Evolutionary conservation across 805 yeast species (phyloP), one percentile per base, ranked within the genome.

Genomic region (Yarrowia hollandica): DNA sequence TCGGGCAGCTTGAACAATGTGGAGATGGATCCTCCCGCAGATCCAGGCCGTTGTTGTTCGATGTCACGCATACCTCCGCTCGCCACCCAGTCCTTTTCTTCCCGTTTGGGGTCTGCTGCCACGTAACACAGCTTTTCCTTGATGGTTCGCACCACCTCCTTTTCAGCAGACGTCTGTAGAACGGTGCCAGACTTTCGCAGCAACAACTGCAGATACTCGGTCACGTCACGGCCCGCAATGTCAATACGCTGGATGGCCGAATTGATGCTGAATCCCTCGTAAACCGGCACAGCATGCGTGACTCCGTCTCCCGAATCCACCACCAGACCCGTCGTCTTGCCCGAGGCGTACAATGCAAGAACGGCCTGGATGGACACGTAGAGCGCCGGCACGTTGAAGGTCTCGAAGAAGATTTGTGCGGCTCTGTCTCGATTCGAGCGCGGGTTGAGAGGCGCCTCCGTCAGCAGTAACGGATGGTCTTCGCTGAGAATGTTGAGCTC

Each of bases 231-330:
- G 0, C 98, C 98, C 0, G 94, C 97, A 22, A 90, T 69, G 68
- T 90, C 94, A 62, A 86, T 76, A 59, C 97, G 72, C 69, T 81
- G 80, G 21, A 88, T 82, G 2, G 91, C 83, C 1, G 84, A 77
- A 0, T 91, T 84, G 14, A 91, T 69, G 11, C 91, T 78, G 70
- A 89, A 91, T 5, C 98, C 98, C 62, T 90, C 90, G 71, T 82
- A 92, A 0, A 92, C 89, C 0, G 97, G 97, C 1, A 90, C 96
- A 8, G 87, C 78, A 67, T 88, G 91, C 35, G 88, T 81, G 22
- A 90, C 96, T 4, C 97, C 97, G 70, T 91, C 97, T 5, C 97
- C 97, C n/a, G 86, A 81, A 68, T 91, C 97, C 11, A 92, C 68
- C 2, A 89, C 96, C 34, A 89, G 80, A 1, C 97, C 98, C 0